Evolutionary conservation across 257 asterid genomes (phyloP), one percentile per base, ranked within the genome.

Genomic region (Scutellaria galericulata): DNA sequence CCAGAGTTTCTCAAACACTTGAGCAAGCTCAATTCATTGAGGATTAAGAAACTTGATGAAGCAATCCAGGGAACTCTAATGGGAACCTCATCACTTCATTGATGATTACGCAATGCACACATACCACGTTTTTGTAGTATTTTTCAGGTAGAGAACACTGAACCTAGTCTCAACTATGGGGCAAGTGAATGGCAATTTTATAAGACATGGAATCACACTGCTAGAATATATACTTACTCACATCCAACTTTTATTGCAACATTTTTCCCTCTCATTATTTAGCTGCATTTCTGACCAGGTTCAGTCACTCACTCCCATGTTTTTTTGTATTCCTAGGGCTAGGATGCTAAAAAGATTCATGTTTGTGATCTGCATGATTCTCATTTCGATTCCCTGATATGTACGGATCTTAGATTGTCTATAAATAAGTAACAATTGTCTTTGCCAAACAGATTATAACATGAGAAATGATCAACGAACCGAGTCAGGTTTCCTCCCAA

Each of bases 401-500:
- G 46, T 22, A 31, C 31, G 64, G 14, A 27, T 5, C 5, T 8
- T 4, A 6, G 47, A 11, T 22, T 48, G 6, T 10, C 68, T 39
- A 77, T 72, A 77, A 54, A 71, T 70, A 77, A 9, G 48, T 9
- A 9, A 46, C 50, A 18, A 9, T 6, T 6, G 60, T 42, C 22
- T 60, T 20, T 35, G 8, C 71, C 47, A 14, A 45, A 68, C 12
- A 7, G 31, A 76, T 8, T 12, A 22, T 50, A 53, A 45, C 47
- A 68, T 11, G n/a, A 47, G 46, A 10, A 59, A 72, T 1, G 37
- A 31, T 31, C 37, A 31, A 31, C 2, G 37, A 31, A 35, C 7
- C 10, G 39, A 47, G 84, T 85, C 77, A 6, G 80, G 83, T 78
- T 52, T 79, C 78, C 51, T 58, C 90, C 48, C 15, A 77, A 85